These are phyloP conservation scores for Paraglomus brasilianum DNA, from an alignment of 192 early-diverging fungal genomes.

Conservation along the genomic window DNA sequence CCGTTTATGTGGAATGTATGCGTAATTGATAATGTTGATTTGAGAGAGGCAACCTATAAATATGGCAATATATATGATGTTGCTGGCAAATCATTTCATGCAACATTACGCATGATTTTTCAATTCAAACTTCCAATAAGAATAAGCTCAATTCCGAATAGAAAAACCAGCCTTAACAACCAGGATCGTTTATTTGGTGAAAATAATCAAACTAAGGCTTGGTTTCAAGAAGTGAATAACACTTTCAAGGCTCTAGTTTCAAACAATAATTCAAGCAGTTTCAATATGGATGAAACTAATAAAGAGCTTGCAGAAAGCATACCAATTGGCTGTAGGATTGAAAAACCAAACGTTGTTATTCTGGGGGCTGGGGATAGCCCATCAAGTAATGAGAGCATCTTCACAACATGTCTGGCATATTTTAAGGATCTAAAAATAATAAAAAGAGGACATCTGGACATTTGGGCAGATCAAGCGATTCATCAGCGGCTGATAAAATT, in stretches of 20 bases:
- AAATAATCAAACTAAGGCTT: no score
- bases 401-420: background rate
- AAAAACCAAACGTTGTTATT: background rate
- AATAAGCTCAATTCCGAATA: no score
- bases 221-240: no score
- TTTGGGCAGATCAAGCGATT: background rate
- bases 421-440: conserved; percentile 4
- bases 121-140: no score
- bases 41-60: no score
- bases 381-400: background rate
- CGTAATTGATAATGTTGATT: no score
- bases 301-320: background rate
- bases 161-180: no score
- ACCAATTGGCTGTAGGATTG: background rate
- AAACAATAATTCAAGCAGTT: background rate
- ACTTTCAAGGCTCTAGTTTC: no score
- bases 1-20: background rate
- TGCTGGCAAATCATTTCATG: no score
- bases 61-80: no score
- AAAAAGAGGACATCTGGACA: background rate
- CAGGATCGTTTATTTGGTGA: no score
- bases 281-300: background rate
- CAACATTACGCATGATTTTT: no score
- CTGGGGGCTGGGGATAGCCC: conserved; percentile 4
- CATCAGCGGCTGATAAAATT: conserved; percentile 10